Conservation (phyloP, 805 yeast species). For the Ogataea saltuana region DNA sequence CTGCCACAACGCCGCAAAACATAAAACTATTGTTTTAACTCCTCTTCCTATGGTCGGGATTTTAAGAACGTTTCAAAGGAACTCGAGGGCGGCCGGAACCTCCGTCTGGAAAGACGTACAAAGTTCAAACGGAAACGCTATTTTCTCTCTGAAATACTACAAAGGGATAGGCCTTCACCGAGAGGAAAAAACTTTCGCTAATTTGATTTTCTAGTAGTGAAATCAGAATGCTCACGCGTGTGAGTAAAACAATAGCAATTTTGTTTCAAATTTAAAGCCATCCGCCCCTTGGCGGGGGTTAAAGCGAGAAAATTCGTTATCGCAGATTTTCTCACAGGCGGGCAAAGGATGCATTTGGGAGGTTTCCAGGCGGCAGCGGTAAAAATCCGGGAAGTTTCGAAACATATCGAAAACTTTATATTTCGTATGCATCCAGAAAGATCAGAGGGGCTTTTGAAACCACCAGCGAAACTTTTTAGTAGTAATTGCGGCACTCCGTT, state of each 20-base stretch:
- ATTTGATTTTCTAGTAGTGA: not conserved
- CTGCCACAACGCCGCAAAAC: not conserved
- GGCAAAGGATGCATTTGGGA: not conserved
- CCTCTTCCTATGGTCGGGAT: too few species aligned
- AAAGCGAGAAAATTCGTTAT: too few species aligned
- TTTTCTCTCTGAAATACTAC: too few species aligned
- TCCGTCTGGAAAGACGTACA: not conserved
- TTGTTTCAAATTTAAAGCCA: slow-evolving; percentile 7
- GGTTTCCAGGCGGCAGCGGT: slow-evolving; percentile 4
- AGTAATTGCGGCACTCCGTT: not conserved
- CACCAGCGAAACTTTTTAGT: not conserved
- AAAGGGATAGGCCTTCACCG: too few species aligned
- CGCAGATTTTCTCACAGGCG: too few species aligned
- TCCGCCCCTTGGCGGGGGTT: not conserved
- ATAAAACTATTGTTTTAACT: too few species aligned
- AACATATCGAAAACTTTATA: not conserved
- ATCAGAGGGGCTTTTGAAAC: not conserved
- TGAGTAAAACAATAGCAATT: slow-evolving; percentile 1
- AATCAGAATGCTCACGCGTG: not conserved
- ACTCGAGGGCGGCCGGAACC: too few species aligned
- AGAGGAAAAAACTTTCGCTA: too few species aligned
- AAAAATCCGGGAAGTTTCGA: not conserved
- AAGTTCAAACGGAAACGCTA: too few species aligned
- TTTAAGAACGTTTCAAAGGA: too few species aligned
- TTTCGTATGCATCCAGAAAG: slow-evolving; percentile 1